These are phyloP conservation scores for Turnera subulata DNA, from an alignment of 345 rosid genomes.

Conservation along the genomic window DNA sequence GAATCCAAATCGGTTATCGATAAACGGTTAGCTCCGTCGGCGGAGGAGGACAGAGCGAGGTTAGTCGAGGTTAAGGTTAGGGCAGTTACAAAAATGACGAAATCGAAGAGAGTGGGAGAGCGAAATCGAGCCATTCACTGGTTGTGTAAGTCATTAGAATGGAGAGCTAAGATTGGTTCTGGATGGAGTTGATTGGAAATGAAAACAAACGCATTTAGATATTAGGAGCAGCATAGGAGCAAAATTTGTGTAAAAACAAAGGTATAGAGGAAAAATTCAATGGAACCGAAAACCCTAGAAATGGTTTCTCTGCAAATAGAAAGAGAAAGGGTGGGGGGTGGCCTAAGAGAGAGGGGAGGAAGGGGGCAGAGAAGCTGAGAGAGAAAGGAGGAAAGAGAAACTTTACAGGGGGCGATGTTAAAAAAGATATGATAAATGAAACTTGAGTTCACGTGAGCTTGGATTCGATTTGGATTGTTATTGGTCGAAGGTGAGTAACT, in stretches of 20 bases:
- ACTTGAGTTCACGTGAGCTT: conserved; percentile 20
- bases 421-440: background rate
- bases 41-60: background rate
- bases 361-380: background rate
- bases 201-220: conserved; percentile 19
- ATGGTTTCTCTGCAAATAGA: background rate
- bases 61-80: conserved; percentile 3
- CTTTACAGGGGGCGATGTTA: conserved; percentile 18
- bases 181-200: conserved; percentile 16
- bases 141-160: conserved; percentile 50
- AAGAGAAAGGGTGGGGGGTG: background rate
- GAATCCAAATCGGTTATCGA: conserved; percentile 43
- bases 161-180: conserved; percentile 30
- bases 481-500: background rate
- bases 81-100: background rate
- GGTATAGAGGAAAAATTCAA: conserved; percentile 6
- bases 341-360: conserved; percentile 12
- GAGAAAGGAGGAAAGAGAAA: conserved; percentile 1
- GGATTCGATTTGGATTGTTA: background rate
- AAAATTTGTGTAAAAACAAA: background rate
- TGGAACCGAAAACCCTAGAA: conserved; percentile 40
- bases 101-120: conserved; percentile 3
- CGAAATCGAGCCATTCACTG: conserved; percentile 25
- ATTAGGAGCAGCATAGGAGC: conserved; percentile 25
- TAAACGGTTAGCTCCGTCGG: conserved; percentile 27